Base-by-base conservation (phyloP, 345 rosid species). In the Linum usitatissimum region DNA sequence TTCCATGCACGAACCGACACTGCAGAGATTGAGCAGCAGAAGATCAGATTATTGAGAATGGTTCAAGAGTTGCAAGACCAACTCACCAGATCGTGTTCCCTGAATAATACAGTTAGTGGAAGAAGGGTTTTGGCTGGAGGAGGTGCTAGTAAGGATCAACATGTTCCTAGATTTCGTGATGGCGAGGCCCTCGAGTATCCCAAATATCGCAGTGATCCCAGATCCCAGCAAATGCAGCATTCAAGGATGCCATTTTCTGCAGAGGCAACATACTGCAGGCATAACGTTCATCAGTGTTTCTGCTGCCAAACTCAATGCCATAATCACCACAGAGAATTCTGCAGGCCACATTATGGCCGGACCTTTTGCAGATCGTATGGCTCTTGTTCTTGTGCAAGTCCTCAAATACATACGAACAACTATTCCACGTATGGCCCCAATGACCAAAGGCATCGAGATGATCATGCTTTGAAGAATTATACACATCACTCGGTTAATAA, bases 11-110 rank as follows among this genome's bases (percentile, higher is more conserved):
- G 68, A 28, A 81, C 68, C 69, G 77, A 67, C 74, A 73, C 75
- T 59, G 63, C 73, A 18, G 65, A 79, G 62, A 36, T 61, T 36
- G 85, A 79, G 21, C 76, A 70, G 40, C 85, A 81, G 60, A 81
- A 71, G 75, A 60, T 77, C 71, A 72, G 71, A 59, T 78, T 86
- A 68, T 70, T 83, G 67, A 77, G 68, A 68, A 73, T 83, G 82
- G 71, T 80, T 42, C 56, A 59, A 60, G 92, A 86, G 65, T 77
- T 83, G 68, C 83, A 78, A 71, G 85, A 79, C 65, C 82, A 76
- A 68, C 78, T 83, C 53, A 73, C 64, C 62, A 73, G 65, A 59
- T 45, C 81, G 6, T 56, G 73, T 61, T 30, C 64, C 61, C 54
- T 77, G 65, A 69, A 71, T 55, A 73, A 57, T 40, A 69, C 55